Conservation (phyloP, 306 rosid species). For the Cicer cuneatum region DNA sequence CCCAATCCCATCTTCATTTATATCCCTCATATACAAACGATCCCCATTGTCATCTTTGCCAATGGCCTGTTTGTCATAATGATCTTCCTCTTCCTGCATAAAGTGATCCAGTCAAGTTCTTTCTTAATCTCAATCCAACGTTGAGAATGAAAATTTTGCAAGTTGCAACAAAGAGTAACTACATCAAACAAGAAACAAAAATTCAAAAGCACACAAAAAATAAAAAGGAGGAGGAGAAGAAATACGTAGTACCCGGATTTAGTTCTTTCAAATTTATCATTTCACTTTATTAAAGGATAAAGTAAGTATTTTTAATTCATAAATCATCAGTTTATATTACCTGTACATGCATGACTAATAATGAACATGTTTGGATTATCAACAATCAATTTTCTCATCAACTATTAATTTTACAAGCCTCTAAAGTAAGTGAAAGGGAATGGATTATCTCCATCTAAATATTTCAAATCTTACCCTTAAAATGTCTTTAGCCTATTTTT, state of each 20-base stretch:
- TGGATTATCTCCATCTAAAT: no score
- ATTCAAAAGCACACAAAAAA: neutral
- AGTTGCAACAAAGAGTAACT: slow-evolving; percentile 7
- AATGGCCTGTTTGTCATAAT: slow-evolving; percentile 83
- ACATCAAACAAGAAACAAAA: slow-evolving; percentile 5
- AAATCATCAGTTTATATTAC: neutral
- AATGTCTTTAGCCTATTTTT: no score
- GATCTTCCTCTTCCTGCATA: slow-evolving; percentile 90
- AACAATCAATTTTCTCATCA: neutral
- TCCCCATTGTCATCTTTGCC: slow-evolving; percentile 66
- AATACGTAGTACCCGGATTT: neutral
- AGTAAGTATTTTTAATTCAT: neutral
- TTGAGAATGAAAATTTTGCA: neutral
- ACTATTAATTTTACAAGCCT: neutral
- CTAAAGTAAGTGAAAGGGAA: neutral
- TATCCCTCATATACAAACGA: slow-evolving; percentile 71
- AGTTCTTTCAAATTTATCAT: neutral
- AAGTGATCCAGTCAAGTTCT: slow-evolving; percentile 18
- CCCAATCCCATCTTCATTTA: slow-evolving; percentile 69
- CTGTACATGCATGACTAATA: neutral
- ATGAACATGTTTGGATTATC: neutral
- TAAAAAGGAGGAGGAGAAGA: neutral
- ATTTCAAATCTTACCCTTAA: no score
- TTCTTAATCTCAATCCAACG: neutral
- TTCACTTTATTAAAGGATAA: neutral